A percentile compares a stretch with the other conserved stretches of the same genome.
Evolutionary conservation across 1,284 basidiomycete species (phyloP).

Genomic region (Papiliotrema laurentii): DNA sequence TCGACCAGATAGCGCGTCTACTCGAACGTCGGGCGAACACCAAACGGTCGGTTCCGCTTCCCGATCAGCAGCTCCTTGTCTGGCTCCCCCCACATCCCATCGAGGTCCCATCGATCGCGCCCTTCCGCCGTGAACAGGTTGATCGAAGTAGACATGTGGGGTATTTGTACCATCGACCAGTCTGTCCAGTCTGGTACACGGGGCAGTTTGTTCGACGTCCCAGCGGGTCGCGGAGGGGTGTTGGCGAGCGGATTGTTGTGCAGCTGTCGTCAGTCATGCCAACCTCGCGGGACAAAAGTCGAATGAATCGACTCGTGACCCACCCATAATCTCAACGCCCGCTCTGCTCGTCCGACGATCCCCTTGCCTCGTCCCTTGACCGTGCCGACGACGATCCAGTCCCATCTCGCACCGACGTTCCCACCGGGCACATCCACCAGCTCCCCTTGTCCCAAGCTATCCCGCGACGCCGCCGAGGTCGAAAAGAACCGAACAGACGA

Average conservation of each 20-base stretch:
- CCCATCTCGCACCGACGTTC: conserved; percentile 14
- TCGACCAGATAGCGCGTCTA: no score
- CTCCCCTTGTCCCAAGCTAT: conserved; percentile 4
- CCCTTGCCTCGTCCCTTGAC: conserved; percentile 30
- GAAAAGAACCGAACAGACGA: conserved; percentile 6
- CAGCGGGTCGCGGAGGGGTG: neutral
- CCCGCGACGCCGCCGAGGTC: neutral
- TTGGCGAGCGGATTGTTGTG: conserved; percentile 9
- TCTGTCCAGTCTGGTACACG: conserved; percentile 20
- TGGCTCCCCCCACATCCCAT: conserved; percentile 19
- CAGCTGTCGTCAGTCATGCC: conserved; percentile 4
- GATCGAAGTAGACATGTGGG: conserved; percentile 14
- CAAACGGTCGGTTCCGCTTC: neutral
- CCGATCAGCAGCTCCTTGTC: neutral
- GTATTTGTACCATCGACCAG: conserved; percentile 25
- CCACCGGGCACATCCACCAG: conserved; percentile 5
- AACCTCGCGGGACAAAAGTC: neutral
- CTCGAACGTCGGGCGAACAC: no score
- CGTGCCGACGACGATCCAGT: conserved; percentile 25
- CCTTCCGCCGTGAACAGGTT: conserved; percentile 32
- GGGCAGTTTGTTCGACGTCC: conserved; percentile 5
- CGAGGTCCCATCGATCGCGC: conserved; percentile 21
- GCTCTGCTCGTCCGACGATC: conserved; percentile 25
- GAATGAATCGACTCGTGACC: no score
- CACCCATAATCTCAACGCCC: conserved; percentile 29